phyloP scores from a whole-genome alignment of 805 yeast genomes.

The Nakazawaea wickerhamii region DNA sequence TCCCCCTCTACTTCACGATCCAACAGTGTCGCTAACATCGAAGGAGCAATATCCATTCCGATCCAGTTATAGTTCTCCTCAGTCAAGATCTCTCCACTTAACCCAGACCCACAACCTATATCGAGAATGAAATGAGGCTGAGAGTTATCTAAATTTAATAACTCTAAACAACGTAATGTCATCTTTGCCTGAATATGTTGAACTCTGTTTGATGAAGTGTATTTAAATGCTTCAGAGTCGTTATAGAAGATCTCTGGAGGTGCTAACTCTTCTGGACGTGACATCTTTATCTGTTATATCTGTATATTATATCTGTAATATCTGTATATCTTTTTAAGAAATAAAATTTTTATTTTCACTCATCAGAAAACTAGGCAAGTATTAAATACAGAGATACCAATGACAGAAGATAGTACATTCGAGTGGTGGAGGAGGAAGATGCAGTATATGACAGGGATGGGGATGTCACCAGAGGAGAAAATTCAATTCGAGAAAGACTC shows the following conservation, averaged over 20 bases:
- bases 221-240: conserved; percentile 83
- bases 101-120: conserved; percentile 96
- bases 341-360: too few species aligned
- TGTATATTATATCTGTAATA: too few species aligned
- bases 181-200: conserved; percentile 98
- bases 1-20: conserved; percentile 95
- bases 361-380: too few species aligned
- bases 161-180: conserved; percentile 90
- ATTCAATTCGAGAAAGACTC: conserved; percentile 53
- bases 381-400: neutral
- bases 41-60: conserved; percentile 94
- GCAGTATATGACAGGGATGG: conserved; percentile 66
- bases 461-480: conserved; percentile 46
- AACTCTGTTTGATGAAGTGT: conserved; percentile 91
- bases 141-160: conserved; percentile 65
- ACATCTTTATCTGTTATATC: conserved; percentile 43
- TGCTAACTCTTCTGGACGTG: conserved; percentile 93
- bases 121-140: conserved; percentile 71
- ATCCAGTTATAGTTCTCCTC: conserved; percentile 95
- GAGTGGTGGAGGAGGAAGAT: conserved; percentile 80
- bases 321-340: too few species aligned
- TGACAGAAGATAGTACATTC: conserved; percentile 27
- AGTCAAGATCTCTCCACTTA: conserved; percentile 87
- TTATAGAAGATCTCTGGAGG: conserved; percentile 96
- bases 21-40: conserved; percentile 92